Percentiles rank a stretch among this genome's conserved stretches.
These are phyloP conservation scores for Penicillium crystallinum DNA, from an alignment of 495 filamentous ascomycete species.

Conservation along the genomic window DNA sequence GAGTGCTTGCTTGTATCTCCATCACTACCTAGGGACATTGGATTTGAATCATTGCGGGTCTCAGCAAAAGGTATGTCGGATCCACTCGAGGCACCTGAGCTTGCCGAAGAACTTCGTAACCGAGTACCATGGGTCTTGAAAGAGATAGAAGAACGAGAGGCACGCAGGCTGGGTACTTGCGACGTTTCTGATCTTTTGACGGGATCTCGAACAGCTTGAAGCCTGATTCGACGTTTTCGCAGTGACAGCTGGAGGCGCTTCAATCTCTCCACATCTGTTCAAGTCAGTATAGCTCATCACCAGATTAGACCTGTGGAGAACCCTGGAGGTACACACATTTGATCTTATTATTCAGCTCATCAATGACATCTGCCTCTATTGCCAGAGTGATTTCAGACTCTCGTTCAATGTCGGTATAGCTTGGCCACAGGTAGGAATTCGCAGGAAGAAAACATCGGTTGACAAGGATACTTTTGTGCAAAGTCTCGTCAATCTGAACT, in stretches of 20 bases:
- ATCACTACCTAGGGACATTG: not conserved
- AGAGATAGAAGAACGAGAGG: not conserved
- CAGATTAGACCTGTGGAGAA: not conserved
- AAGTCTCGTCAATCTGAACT: not conserved
- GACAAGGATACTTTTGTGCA: not conserved
- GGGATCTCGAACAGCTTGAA: not conserved
- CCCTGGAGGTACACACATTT: not conserved
- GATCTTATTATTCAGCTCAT: not conserved
- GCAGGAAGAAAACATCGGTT: not conserved
- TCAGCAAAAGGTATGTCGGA: not conserved
- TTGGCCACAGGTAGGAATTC: not conserved
- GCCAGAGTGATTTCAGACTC: not conserved
- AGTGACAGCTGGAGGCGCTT: slow-evolving; percentile 4
- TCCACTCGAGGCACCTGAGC: not conserved
- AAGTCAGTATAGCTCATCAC: not conserved
- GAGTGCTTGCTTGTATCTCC: not conserved
- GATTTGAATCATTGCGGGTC: not conserved
- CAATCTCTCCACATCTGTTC: not conserved
- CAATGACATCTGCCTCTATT: slow-evolving; percentile 1
- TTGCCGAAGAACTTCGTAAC: not conserved
- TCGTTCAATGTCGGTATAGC: not conserved
- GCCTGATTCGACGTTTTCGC: not conserved
- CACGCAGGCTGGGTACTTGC: not conserved
- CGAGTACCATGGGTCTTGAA: not conserved
- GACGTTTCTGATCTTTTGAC: not conserved